Evolutionary conservation across 2,329 filamentous ascomycete genomes (phyloP), one percentile per base, ranked within the genome.

Genomic region (Verruconis gallopava): DNA sequence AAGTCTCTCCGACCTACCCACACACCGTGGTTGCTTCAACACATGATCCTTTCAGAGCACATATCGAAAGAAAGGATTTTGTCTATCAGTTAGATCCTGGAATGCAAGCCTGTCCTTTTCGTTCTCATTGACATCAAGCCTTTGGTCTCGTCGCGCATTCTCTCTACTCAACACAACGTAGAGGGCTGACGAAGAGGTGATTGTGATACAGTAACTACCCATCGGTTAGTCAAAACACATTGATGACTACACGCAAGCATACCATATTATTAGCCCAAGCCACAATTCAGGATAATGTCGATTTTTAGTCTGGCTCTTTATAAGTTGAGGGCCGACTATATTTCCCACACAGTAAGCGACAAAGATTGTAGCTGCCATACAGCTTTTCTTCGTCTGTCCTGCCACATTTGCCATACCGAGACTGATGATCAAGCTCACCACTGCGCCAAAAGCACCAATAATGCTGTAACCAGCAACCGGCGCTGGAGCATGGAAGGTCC

Each of bases 261-360:
- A 71, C 62, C 69, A 74, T 9, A 73, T 71, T 5, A 85, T 82
- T 45, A 86, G 54, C 0, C 79, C 79, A 1, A 72, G 63, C 81
- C 80, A 85, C 5, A 85, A 53, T 49, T 75, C 72, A 0, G 81
- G 81, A 52, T 85, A 85, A 57, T 85, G 81, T 37, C 69, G 54
- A 0, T 54, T 59, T 48, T 79, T 79, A 0, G 75, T 78, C 56
- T 80, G 64, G n/a, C 71, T 77, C 50, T 73, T 73, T 32, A 85
- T 72, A 30, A 85, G 64, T 58, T 82, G 79, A 3, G 81, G 81
- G 0, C 81, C 81, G 18, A 85, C 75, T 39, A 86, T 85, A 50
- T 85, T 85, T 1, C 81, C 74, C 4, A 85, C 75, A 43, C 79
- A 82, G 53, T 85, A 85, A 0, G 78, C 79, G 0, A 83, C 78